Conservation (phyloP, 805 yeast species). For the Wickerhamiella spandovensis region DNA sequence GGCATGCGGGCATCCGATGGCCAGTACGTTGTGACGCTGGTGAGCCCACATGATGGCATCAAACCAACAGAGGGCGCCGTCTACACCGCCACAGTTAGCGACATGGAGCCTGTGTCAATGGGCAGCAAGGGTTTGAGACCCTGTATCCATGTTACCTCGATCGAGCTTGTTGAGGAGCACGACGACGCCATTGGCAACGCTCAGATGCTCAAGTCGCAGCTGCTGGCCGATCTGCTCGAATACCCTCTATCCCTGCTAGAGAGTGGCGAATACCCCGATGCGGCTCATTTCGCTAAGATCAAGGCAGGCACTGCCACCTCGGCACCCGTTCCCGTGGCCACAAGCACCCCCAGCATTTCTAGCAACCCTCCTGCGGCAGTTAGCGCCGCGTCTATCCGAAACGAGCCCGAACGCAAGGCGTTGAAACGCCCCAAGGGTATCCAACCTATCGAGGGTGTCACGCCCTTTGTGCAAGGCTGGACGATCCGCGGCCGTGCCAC, state of each 20-base stretch:
- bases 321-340: not conserved
- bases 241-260: not conserved
- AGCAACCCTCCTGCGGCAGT: not conserved
- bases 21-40: not conserved
- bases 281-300: not conserved
- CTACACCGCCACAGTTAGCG: not conserved
- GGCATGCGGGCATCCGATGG: not conserved
- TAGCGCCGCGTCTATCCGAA: not conserved
- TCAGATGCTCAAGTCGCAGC: not conserved
- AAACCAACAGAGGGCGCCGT: not conserved
- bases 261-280: not conserved
- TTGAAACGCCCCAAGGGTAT: not conserved
- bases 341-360: not conserved
- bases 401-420: not conserved
- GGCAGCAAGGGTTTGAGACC: not conserved
- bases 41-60: not conserved
- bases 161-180: not conserved
- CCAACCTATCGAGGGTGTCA: slow-evolving; percentile 30
- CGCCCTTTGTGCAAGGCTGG: slow-evolving; percentile 88
- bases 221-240: not conserved
- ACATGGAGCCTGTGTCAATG: not conserved
- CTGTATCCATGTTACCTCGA: not conserved
- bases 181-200: not conserved
- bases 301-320: no score
- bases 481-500: slow-evolving; percentile 87